These are phyloP conservation scores for Pythium sp. DNA, from an alignment of 352 stramenopile species.

Conservation along the genomic window DNA sequence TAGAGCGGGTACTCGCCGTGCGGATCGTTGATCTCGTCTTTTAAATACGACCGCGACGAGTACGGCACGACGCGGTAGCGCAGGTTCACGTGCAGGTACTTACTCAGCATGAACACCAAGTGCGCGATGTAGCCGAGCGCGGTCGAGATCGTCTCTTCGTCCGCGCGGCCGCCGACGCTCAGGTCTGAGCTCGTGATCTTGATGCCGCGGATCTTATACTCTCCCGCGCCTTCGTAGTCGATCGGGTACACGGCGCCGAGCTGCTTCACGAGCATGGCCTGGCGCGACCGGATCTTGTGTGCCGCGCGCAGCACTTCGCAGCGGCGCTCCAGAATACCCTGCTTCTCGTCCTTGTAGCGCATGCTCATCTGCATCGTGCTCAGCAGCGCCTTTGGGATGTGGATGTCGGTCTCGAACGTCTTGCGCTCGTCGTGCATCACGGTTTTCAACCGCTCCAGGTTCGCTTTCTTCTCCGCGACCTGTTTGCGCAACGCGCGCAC, in stretches of 20 bases:
- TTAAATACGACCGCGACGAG: slow-evolving; percentile 77
- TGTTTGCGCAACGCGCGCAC: slow-evolving; percentile 45
- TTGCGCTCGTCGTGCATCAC: slow-evolving; percentile 76
- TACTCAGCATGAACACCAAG: slow-evolving; percentile 87
- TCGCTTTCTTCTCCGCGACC: slow-evolving; percentile 55
- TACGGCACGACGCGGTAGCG: slow-evolving; percentile 80
- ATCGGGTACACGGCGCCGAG: slow-evolving; percentile 80
- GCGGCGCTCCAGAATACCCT: slow-evolving; percentile 70
- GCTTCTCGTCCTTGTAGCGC: slow-evolving; percentile 80
- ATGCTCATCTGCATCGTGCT: slow-evolving; percentile 81
- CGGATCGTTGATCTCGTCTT: slow-evolving; percentile 85
- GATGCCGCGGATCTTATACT: slow-evolving; percentile 83
- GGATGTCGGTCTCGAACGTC: slow-evolving; percentile 78
- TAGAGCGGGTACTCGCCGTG: slow-evolving; percentile 81
- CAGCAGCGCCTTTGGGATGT: slow-evolving; percentile 73
- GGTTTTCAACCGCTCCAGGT: slow-evolving; percentile 46
- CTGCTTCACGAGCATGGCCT: slow-evolving; percentile 78
- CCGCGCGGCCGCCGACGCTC: slow-evolving; percentile 41
- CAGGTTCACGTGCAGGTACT: slow-evolving; percentile 85
- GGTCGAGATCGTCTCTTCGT: slow-evolving; percentile 85
- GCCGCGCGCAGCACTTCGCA: slow-evolving; percentile 74
- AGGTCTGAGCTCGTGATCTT: slow-evolving; percentile 73
- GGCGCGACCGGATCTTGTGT: slow-evolving; percentile 79
- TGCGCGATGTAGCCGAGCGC: slow-evolving; percentile 85
- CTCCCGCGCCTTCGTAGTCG: slow-evolving; percentile 73